Base-by-base conservation (phyloP, 306 rosid genomes). In the Citrullus amarus region DNA sequence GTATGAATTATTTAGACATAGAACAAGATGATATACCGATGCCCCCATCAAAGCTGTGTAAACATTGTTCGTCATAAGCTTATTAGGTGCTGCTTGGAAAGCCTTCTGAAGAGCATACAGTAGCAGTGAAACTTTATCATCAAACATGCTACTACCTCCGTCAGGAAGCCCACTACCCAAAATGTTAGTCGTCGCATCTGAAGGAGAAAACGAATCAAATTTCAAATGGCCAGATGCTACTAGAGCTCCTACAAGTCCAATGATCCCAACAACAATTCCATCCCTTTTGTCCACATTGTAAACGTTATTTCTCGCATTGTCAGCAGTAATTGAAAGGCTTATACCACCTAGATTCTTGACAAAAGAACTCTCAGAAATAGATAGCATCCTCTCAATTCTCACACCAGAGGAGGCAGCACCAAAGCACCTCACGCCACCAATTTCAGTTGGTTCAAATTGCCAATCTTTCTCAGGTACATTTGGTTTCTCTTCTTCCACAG, bases 221-320 rank as follows among this genome's bases (percentile, higher is more conserved):
- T 63, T 87, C 84, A 95, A 82, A 86, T 92, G 87, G 83, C 97
- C 99, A 74, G 90, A 92, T 82, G 93, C 89, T 72, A 91, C 91
- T 81, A 95, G 81, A 82, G 96, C 96, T 74, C 99, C 99, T 79
- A 92, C 82, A 59, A 95, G 86, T 79, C 90, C 87, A 25, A 95
- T 89, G 85, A 95, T 88, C 81, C 97, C 90, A 77, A 85, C 93
- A 85, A 92, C 93, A 86, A 95, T 87, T 75, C 93, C 97, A 84
- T 95, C 99, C 85, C 91, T 86, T 82, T 87, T 87, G 86, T 95
- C 97, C 51, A 87, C 81, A 86, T 95, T 95, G 84, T 91, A 95
- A 85, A 95, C 96, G 84, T 95, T 95, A 84, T 92, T 95, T 79
- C 99, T 89, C 10, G 97, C 99, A 85, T 86, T 95, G 81, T 95